Conservation (phyloP, 768 basidiomycete species). For the Rubroboletus pulcherrimus region DNA sequence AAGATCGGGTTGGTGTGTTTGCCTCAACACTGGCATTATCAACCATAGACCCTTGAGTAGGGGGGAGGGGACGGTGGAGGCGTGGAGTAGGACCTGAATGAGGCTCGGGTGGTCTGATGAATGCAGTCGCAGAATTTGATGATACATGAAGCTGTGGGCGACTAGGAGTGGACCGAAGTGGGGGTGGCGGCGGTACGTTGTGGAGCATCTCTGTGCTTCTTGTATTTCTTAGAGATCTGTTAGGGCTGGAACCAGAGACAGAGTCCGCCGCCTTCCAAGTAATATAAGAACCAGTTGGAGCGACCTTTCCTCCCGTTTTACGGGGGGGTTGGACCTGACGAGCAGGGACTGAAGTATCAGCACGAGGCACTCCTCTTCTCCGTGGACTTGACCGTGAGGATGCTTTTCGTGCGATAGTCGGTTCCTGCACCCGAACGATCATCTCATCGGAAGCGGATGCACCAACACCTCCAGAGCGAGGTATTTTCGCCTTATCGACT, state of each 20-base stretch:
- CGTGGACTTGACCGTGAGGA: slow-evolving; percentile 19
- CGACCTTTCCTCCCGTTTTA: slow-evolving; percentile 24
- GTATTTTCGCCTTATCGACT: slow-evolving; percentile 14
- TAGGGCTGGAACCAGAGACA: slow-evolving; percentile 33
- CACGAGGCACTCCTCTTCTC: slow-evolving; percentile 20
- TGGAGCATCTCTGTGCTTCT: slow-evolving; percentile 31
- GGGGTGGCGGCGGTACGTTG: slow-evolving; percentile 11
- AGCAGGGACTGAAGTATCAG: slow-evolving; percentile 19
- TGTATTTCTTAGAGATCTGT: slow-evolving; percentile 21
- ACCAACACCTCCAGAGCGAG: slow-evolving; percentile 14
- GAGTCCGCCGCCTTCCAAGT: slow-evolving; percentile 33
- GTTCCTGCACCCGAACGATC: slow-evolving; percentile 19
- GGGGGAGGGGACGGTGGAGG: slow-evolving; percentile 27
- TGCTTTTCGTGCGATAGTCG: slow-evolving; percentile 6
- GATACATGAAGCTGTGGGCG: slow-evolving; percentile 26
- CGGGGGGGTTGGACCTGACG: slow-evolving; percentile 12
- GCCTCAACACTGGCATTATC: slow-evolving; percentile 21
- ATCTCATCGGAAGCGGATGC: slow-evolving; percentile 22
- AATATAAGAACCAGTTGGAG: slow-evolving; percentile 21
- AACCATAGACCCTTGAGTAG: slow-evolving; percentile 22
- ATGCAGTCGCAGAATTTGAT: slow-evolving; percentile 13
- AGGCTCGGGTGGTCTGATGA: slow-evolving; percentile 19
- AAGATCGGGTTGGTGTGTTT: slow-evolving; percentile 16
- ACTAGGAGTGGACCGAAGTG: slow-evolving; percentile 30
- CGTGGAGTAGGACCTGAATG: slow-evolving; percentile 18